Evolutionary conservation across 306 rosid genomes (phyloP).

Genomic region (Echinosophora koreensis): DNA sequence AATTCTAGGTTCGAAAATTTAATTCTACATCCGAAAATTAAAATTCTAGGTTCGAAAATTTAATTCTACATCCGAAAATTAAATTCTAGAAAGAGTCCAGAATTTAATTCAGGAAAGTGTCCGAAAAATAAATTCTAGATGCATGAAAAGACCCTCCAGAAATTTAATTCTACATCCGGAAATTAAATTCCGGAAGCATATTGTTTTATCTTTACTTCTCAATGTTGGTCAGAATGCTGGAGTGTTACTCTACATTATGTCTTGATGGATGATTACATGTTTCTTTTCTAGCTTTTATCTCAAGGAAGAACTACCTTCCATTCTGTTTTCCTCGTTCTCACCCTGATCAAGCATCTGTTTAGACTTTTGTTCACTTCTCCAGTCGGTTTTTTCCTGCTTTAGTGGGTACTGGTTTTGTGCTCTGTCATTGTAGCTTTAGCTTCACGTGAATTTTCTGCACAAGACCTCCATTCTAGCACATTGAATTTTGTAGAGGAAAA

Average conservation of each 20-base stretch:
- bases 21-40: no score
- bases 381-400: not conserved
- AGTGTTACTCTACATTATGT: not conserved
- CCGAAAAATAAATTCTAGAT: no score
- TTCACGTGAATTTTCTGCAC: conserved; percentile 9
- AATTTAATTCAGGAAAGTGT: no score
- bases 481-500: not conserved
- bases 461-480: not conserved
- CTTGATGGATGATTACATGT: not conserved
- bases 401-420: not conserved
- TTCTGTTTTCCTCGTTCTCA: conserved; percentile 4
- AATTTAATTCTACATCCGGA: no score
- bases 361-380: not conserved
- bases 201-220: no score
- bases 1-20: no score
- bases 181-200: no score
- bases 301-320: not conserved
- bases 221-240: conserved; percentile 1
- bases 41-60: no score
- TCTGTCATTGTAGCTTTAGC: conserved; percentile 10
- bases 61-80: no score
- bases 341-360: conserved; percentile 1
- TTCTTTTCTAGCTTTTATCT: not conserved
- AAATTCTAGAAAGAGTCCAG: no score
- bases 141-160: no score